A percentile compares a stretch with the other conserved stretches of the same genome.
These are phyloP conservation scores for Calonectria henricotiae DNA, from an alignment of 2,329 filamentous ascomycete species.

Conservation along the genomic window DNA sequence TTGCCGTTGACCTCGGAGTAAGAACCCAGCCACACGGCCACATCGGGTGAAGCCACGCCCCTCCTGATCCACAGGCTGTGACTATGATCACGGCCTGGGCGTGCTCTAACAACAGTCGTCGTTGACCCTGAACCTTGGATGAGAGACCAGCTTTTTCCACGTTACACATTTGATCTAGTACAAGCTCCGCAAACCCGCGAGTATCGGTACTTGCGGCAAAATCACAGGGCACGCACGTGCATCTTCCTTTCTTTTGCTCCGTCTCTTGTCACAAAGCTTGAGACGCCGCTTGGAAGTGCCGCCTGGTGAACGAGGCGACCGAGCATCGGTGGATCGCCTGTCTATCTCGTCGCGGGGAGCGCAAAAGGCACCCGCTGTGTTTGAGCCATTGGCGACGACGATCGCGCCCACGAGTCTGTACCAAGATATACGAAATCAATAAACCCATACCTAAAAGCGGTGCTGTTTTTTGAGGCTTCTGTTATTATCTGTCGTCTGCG, in stretches of 20 bases:
- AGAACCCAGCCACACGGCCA: conserved; percentile 45
- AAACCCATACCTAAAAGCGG: conserved; percentile 20
- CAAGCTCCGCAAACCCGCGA: conserved; percentile 32
- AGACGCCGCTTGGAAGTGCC: conserved; percentile 18
- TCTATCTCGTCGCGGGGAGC: conserved; percentile 31
- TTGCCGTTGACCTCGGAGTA: conserved; percentile 33
- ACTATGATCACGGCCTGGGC: conserved; percentile 23
- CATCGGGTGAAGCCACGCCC: conserved; percentile 30
- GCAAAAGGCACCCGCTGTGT: conserved; percentile 18
- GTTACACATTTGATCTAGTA: conserved; percentile 42
- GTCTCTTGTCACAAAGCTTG: conserved; percentile 31
- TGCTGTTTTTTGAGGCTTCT: conserved; percentile 37
- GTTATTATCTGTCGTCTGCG: conserved; percentile 36
- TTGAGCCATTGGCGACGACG: conserved; percentile 41
- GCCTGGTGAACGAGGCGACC: conserved; percentile 35
- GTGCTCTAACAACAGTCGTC: conserved; percentile 33
- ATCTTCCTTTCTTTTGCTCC: conserved; percentile 35
- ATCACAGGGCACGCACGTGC: conserved; percentile 41
- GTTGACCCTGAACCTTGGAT: conserved; percentile 38
- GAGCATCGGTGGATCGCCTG: conserved; percentile 46
- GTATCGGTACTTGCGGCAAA: conserved; percentile 48
- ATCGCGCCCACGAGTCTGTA: conserved; percentile 41
- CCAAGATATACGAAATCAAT: conserved; percentile 38
- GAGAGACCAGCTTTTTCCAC: conserved; percentile 33
- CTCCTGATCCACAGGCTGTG: not conserved